A percentile compares a stretch with the other conserved stretches of the same genome.
phyloP scores from a whole-genome alignment of 176 grass and related monocot genomes.

The Rhynchospora breviuscula region DNA sequence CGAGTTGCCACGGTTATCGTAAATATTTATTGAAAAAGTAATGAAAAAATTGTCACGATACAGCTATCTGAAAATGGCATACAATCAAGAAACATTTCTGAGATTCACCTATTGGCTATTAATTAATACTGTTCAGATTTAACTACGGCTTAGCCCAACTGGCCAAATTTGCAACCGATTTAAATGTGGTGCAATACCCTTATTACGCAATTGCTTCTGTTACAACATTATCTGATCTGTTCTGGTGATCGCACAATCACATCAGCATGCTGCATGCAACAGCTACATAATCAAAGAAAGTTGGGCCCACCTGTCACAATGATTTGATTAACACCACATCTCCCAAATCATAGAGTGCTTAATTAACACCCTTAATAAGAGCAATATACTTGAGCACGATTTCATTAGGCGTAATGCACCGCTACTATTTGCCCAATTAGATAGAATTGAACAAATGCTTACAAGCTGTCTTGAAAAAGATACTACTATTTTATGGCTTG shows the following conservation, averaged over 20 bases:
- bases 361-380: not conserved
- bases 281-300: not conserved
- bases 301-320: not conserved
- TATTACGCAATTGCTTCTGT: not conserved
- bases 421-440: not conserved
- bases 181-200: not conserved
- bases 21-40: too few species aligned
- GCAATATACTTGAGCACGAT: not conserved
- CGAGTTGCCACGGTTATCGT: too few species aligned
- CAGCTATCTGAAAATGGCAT: not conserved
- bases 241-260: not conserved
- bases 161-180: not conserved
- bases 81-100: not conserved
- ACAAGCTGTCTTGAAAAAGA: not conserved
- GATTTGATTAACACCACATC: not conserved
- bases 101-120: not conserved
- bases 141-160: not conserved
- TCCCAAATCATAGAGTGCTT: not conserved
- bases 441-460: conserved; percentile 1
- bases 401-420: not conserved
- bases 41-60: not conserved
- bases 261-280: not conserved
- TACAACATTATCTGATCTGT: not conserved
- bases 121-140: not conserved
- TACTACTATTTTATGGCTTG: not conserved